Evolutionary conservation across 2,329 filamentous ascomycete genomes (phyloP).

Genomic region (Fusarium mangiferae): DNA sequence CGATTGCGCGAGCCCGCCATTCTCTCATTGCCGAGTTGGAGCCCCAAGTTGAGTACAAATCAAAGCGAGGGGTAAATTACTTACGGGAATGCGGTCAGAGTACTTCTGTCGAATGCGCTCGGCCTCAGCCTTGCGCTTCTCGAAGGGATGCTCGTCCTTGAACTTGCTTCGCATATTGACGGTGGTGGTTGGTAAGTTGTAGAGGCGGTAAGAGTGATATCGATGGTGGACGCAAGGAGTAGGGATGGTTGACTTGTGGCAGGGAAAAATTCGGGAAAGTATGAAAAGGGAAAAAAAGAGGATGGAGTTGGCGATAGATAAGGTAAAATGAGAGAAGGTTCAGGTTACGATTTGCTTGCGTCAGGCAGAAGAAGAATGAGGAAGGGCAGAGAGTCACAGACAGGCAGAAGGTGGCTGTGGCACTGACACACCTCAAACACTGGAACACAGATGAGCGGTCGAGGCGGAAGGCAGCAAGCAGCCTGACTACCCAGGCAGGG

Average conservation of each 20-base stretch:
- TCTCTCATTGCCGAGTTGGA: background rate
- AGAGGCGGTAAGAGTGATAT: conserved; percentile 32
- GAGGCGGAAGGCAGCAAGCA: conserved; percentile 36
- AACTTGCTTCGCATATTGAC: conserved; percentile 97
- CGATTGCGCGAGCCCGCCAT: conserved; percentile 6
- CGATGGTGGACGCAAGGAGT: conserved; percentile 16
- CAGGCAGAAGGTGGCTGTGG: conserved; percentile 35
- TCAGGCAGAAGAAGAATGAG: conserved; percentile 45
- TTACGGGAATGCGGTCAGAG: conserved; percentile 95
- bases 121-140: conserved; percentile 99
- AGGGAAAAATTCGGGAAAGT: background rate
- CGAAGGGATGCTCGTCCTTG: conserved; percentile 99
- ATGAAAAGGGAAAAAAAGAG: conserved; percentile 20
- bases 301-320: conserved; percentile 33
- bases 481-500: background rate
- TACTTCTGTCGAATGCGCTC: conserved; percentile 99
- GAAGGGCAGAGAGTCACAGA: conserved; percentile 32
- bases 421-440: conserved; percentile 36
- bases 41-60: background rate
- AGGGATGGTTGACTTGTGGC: conserved; percentile 11
- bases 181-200: conserved; percentile 43
- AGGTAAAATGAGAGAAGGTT: conserved; percentile 29
- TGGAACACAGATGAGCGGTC: conserved; percentile 45
- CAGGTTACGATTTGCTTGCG: conserved; percentile 45
- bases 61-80: conserved; percentile 52